Evolutionary conservation across 371 early-diverging fungal genomes (phyloP), one percentile per base, ranked within the genome.

Genomic region (Rhizopus stolonifer): DNA sequence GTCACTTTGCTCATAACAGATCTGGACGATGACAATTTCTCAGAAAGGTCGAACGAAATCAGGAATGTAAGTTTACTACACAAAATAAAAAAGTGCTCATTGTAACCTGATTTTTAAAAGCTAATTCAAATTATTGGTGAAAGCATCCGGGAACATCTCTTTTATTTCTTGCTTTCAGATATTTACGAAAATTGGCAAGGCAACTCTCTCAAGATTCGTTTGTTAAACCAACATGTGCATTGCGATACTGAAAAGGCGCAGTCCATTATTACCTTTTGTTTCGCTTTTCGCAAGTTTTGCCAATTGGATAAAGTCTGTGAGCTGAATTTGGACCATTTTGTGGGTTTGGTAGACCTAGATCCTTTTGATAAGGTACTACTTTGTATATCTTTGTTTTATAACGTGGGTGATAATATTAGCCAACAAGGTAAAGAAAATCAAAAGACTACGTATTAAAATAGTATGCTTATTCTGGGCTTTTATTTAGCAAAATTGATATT

Each of bases 101-200:
- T 44, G 34, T 39, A 17, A 45, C 50, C 6, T 40, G 19, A 15
- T 33, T 22, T 21, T 19, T 19, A 9, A 21, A 56, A 85, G 85
- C 56, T 82, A 25, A 75, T 82, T 45, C 75, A 77, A 46, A 69
- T 76, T 6, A 73, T 82, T 79, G 85, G 83, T 29, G 74, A 76
- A 54, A 70, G 64, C 36, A 78, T 81, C 36, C 74, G 76, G 32
- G 67, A 81, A 47, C 83, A 82, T 53, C 63, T 85, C 46, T 63
- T 83, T 34, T 69, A 79, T 36, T 74, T 67, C 46, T 59, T 85
- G 19, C 59, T 83, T 18, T 67, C 74, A 48, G 79, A 78, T 39
- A 56, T 57, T 19, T 64, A 61, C 47, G 64, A 67, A 24, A 24
- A 56, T 3, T 29, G 57, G 17, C 38, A 67, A 40, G 34, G 54